Base-by-base conservation (phyloP, 495 filamentous ascomycete genomes). In the Bombardia bombarda region DNA sequence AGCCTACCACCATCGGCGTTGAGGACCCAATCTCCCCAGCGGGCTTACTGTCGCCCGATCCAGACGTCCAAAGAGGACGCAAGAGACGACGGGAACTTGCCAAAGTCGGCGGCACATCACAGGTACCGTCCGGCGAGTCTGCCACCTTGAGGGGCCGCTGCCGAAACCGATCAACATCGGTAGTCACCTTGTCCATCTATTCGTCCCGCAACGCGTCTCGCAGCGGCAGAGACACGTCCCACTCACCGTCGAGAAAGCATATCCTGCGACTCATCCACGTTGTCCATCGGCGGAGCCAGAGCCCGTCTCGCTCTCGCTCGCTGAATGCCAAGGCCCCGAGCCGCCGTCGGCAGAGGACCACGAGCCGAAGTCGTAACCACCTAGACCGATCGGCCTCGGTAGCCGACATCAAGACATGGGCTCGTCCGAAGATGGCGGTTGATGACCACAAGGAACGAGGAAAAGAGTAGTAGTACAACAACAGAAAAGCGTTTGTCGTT, bases 91-190 rank as follows among this genome's bases (percentile, higher is more conserved):
- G 26, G 26, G 26, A 28, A 46, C 7, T 28, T 37, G 49, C 25
- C 53, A 41, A 24, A 38, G 48, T 22, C 30, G 24, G 43, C 34
- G 40, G 44, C 16, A 16, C 50, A 20, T 33, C 50, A 22, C 49
- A 51, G 20, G 46, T 52, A 7, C 54, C 53, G n/a, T 63, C 63
- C 8, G 51, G 50, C 18, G 66, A 67, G 20, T 67, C 66, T 31
- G 52, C 57, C 38, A 63, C 58, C 19, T 59, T 62, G 30, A 58
- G 66, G 31, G 66, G 66, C 24, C 64, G 66, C 16, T 55, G 55
- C 32, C 56, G 66, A 20, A 52, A 59, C 35, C 62, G 66, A 20
- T 67, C 63, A 12, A 57, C 52, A 16, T 66, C 62, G 7, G 32
- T 62, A 31, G 17, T 61, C 19, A 53, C 62, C 17, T 26, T 45